Base-by-base conservation (phyloP, 331 rosid species). In the Acacia concinna region DNA sequence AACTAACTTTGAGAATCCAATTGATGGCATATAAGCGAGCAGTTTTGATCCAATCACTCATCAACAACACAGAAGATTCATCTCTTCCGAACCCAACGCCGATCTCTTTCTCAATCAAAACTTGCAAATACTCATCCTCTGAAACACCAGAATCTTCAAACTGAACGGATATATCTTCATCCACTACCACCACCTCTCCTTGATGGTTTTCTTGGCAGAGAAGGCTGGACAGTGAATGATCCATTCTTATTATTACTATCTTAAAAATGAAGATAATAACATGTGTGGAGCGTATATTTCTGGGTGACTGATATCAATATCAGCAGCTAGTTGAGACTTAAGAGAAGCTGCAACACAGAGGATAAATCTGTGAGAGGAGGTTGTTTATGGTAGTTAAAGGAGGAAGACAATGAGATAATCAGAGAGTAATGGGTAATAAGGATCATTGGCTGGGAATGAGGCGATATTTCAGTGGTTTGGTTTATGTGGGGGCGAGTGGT, bases 1-100 rank as follows among this genome's bases (percentile, higher is more conserved):
- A 20, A 52, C 97, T 75, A 78, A 94, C 98, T 77, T 76, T 85
- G 82, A 93, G 87, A 89, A 89, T 85, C 97, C 94, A 93, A 63
- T 86, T 69, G 84, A 95, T 85, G n/a, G 96, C 88, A 67, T 93
- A 89, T 49, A 65, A 73, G 52, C 99, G 97, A 12, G 88, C 85
- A 51, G 83, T 74, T 75, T 86, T 81, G 65, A 86, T 17, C 86
- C 84, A 83, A 25, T 81, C 80, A 34, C 72, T 86, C 67, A 83
- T 87, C 67, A 83, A 49, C 59, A 46, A 82, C 62, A 68, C 81
- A 80, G 82, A 81, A 80, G 81, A 73, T 63, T 84, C 84, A 21
- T 81, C 87, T 18, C 77, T 85, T 68, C 46, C 70, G 79, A 87
- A 87, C 71, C 90, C 89, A 74, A 83, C 38, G 23, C 34, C 37